Conservation (phyloP, 345 rosid genomes). For the Hibiscus syriacus region DNA sequence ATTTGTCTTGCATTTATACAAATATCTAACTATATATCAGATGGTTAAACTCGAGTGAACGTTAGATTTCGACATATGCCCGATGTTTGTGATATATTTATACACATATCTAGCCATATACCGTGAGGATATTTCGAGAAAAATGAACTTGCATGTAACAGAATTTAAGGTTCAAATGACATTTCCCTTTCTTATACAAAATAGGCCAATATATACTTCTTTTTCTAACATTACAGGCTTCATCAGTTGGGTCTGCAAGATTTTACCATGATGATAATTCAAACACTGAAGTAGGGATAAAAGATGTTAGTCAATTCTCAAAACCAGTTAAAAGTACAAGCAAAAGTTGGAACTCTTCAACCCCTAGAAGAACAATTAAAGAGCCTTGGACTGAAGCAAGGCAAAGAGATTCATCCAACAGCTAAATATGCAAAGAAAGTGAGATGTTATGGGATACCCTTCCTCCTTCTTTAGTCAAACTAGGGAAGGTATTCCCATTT, state of each 20-base stretch:
- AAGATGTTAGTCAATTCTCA: conserved; percentile 19
- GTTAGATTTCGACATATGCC: too few relatives aligned
- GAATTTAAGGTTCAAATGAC: neutral
- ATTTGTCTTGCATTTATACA: too few relatives aligned
- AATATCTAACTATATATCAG: too few relatives aligned
- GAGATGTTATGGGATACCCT: conserved; percentile 46
- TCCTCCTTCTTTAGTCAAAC: conserved; percentile 43
- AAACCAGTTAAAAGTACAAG: conserved; percentile 23
- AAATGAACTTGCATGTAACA: neutral
- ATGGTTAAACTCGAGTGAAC: too few relatives aligned
- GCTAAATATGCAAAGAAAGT: conserved; percentile 26
- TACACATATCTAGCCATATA: too few relatives aligned
- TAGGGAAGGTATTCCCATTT: conserved; percentile 43
- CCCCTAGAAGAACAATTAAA: conserved; percentile 16
- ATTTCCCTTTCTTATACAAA: neutral
- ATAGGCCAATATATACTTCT: neutral
- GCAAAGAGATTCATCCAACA: neutral
- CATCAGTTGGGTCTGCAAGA: conserved; percentile 16
- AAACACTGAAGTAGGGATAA: conserved; percentile 21
- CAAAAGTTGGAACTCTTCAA: conserved; percentile 17
- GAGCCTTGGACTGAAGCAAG: conserved; percentile 20
- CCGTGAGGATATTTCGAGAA: too few relatives aligned
- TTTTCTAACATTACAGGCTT: conserved; percentile 23
- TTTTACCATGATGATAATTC: conserved; percentile 24
- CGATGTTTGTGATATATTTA: too few relatives aligned